Conservation (phyloP, 1,284 basidiomycete genomes). For the Leccinum fallax region DNA sequence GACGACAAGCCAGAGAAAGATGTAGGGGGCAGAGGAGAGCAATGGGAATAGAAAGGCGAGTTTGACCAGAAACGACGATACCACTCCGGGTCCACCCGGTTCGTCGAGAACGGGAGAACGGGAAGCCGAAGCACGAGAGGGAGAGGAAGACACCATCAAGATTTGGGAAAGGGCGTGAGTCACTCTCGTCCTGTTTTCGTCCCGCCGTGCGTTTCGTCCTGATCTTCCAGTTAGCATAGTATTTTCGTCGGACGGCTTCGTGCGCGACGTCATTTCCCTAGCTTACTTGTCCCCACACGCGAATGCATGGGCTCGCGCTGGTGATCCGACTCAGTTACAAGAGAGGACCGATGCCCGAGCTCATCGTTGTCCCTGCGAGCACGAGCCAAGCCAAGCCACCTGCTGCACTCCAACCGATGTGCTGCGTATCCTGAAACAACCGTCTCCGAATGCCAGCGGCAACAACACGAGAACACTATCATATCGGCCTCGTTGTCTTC, state of each 20-base stretch:
- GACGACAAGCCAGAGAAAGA: conserved; percentile 3
- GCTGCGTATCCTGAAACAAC: conserved; percentile 36
- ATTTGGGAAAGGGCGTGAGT: too few relatives aligned
- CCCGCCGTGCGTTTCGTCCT: conserved; percentile 2
- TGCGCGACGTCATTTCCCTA: too few relatives aligned
- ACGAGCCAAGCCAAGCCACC: conserved; percentile 29
- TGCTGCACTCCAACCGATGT: conserved; percentile 30
- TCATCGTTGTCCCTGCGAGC: conserved; percentile 41
- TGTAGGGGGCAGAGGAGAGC: too few relatives aligned
- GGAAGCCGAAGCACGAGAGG: too few relatives aligned
- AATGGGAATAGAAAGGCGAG: neutral
- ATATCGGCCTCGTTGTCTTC: neutral
- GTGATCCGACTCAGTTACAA: conserved; percentile 38
- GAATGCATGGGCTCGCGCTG: neutral
- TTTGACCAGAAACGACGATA: neutral
- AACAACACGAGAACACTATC: neutral
- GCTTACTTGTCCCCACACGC: neutral
- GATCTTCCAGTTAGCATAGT: neutral
- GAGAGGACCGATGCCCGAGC: conserved; percentile 48
- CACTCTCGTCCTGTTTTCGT: too few relatives aligned
- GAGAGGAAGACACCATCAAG: too few relatives aligned
- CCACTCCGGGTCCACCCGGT: neutral
- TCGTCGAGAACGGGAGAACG: too few relatives aligned
- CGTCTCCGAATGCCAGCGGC: conserved; percentile 9
- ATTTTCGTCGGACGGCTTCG: too few relatives aligned